These are phyloP conservation scores for Antrodiella citrinella DNA, from an alignment of 768 basidiomycete species.

Conservation along the genomic window DNA sequence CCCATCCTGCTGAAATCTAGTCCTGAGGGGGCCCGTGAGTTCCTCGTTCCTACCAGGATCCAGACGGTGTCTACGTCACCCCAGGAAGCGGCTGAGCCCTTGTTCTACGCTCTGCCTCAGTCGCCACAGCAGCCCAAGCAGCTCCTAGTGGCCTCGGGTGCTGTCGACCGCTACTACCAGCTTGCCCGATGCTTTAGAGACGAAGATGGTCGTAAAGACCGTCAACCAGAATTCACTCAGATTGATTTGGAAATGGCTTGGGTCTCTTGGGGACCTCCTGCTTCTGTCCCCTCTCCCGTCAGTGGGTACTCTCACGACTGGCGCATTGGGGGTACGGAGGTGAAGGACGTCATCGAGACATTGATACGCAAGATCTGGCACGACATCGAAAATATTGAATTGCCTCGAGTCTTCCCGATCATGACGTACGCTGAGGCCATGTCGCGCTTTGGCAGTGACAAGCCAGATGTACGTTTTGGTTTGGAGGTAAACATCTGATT, in stretches of 20 bases:
- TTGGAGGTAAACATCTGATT: conserved; percentile 57
- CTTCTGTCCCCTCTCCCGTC: conserved; percentile 3
- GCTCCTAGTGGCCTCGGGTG: conserved; percentile 83
- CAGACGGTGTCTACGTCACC: conserved; percentile 19
- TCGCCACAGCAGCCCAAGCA: conserved; percentile 97
- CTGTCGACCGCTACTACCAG: conserved; percentile 86
- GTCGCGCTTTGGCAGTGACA: conserved; percentile 91
- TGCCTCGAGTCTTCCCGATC: conserved; percentile 62
- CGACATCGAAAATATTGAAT: conserved; percentile 50
- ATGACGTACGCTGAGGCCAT: conserved; percentile 92
- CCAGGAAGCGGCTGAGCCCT: conserved; percentile 16
- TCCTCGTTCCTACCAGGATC: conserved; percentile 75
- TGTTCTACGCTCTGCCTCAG: conserved; percentile 87
- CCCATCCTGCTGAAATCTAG: conserved; percentile 86
- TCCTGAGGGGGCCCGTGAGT: conserved; percentile 92
- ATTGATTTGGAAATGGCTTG: conserved; percentile 96
- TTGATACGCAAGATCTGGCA: conserved; percentile 73
- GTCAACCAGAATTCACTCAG: conserved; percentile 97
- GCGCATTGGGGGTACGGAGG: conserved; percentile 82
- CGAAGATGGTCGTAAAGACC: conserved; percentile 90
- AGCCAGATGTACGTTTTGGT: conserved; percentile 86
- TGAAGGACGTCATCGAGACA: conserved; percentile 71
- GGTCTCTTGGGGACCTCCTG: conserved; percentile 62
- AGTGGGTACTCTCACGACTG: conserved; percentile 29
- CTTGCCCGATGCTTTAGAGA: conserved; percentile 93